Evolutionary conservation across 345 rosid species (phyloP).

Genomic region (Adansonia digitata): DNA sequence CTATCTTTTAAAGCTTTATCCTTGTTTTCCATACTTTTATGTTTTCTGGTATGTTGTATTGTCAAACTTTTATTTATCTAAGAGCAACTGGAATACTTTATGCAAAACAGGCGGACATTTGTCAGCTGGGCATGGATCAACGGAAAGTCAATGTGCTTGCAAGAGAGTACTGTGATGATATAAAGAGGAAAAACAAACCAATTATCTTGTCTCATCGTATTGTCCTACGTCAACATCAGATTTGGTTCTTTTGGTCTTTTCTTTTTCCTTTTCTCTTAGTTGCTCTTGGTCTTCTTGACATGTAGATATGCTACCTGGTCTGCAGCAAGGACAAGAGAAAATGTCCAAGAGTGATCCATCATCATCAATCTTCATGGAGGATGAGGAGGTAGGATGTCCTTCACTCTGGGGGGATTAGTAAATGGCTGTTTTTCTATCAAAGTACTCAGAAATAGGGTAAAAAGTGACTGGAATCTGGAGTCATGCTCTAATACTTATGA

Average conservation of each 20-base stretch:
- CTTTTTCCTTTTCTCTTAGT: background rate
- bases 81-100: background rate
- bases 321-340: constrained; percentile 85
- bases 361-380: constrained; percentile 89
- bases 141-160: constrained; percentile 82
- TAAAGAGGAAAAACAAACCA: constrained; percentile 83
- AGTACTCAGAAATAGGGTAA: background rate
- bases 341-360: constrained; percentile 89
- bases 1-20: background rate
- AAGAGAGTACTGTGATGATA: constrained; percentile 85
- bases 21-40: too few relatives aligned
- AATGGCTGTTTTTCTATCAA: background rate
- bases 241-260: background rate
- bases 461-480: background rate
- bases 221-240: constrained; percentile 7
- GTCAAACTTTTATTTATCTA: background rate
- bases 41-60: background rate
- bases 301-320: constrained; percentile 94
- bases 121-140: constrained; percentile 95
- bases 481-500: background rate
- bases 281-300: constrained; percentile 7
- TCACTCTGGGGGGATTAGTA: background rate
- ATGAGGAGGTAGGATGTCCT: constrained; percentile 54
- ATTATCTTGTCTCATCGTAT: constrained; percentile 85
- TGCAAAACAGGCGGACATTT: constrained; percentile 79